Base-by-base conservation (phyloP, 768 basidiomycete species). In the Lyophyllum atratum region DNA sequence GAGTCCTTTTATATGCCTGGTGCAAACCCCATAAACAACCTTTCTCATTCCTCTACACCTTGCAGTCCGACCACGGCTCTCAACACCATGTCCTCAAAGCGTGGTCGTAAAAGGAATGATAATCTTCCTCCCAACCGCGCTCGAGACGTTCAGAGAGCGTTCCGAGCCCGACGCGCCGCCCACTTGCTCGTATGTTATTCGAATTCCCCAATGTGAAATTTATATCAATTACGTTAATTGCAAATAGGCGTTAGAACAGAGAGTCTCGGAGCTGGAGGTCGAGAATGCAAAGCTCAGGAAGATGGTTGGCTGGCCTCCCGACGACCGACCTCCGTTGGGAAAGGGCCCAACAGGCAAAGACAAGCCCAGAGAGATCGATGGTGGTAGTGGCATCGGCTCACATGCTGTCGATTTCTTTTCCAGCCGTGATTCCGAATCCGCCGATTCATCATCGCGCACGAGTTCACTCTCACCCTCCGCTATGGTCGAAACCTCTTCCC, bases 281-380 rank as follows among this genome's bases (percentile, higher is more conserved):
- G 93, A 95, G 76, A 94, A 93, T 67, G 77, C 76, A 43, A 82
- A 79, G 63, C 80, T 95, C 47, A 85, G 93, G 43, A 82, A 85
- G 47, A 83, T 85, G 21, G 79, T 93, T 55, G 85, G 83, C 64
- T 74, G 94, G 24, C 89, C 90, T 0, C 88, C 89, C 21, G 87
- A 90, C 58, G 83, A 80, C 66, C 80, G 92, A 61, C 82, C 84
- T 17, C 73, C 85, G 2, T 79, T 94, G 49, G 92, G 92, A 44
- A 92, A 86, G 74, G 92, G 92, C 46, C 92, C 92, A 25, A 94
- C 92, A 0, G 92, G 92, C 31, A 92, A 92, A 71, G 92, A 93
- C 70, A 92, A 85, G 66, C 86, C 88, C 49, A 90, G 80, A 64
- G 50, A 69, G 7, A 73, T 74, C n/a, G 81, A 84, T 49, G 37